Evolutionary conservation across 2,329 filamentous ascomycete species (phyloP).

Genomic region (Colletotrichum sp.): DNA sequence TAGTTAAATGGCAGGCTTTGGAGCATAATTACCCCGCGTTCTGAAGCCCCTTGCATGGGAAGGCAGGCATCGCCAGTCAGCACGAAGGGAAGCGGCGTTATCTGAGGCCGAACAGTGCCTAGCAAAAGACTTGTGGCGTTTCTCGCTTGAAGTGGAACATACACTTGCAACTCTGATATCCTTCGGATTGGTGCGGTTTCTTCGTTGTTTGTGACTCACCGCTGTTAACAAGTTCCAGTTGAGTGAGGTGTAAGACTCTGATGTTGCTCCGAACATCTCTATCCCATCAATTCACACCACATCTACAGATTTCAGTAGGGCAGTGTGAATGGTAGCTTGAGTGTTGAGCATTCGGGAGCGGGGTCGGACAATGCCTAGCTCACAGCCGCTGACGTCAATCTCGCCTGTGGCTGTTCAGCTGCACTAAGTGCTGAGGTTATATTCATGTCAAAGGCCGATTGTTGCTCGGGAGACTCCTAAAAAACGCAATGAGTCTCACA

Average conservation of each 20-base stretch:
- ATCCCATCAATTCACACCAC: background rate
- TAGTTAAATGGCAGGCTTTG: background rate
- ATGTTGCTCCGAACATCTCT: background rate
- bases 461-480: background rate
- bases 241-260: background rate
- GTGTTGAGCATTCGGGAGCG: background rate
- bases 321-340: rapidly evolving
- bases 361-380: background rate
- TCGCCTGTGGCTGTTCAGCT: background rate
- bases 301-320: background rate
- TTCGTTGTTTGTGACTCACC: background rate
- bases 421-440: background rate
- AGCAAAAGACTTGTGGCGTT: background rate
- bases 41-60: background rate
- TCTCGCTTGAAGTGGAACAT: background rate
- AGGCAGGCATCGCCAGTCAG: background rate
- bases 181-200: background rate
- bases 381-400: background rate
- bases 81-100: background rate
- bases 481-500: background rate
- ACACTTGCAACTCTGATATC: background rate
- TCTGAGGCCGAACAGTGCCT: background rate
- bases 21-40: background rate
- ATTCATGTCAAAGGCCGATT: background rate
- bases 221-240: background rate